Conservation (phyloP, 352 stramenopile genomes). For the Globisporangium canariense region DNA sequence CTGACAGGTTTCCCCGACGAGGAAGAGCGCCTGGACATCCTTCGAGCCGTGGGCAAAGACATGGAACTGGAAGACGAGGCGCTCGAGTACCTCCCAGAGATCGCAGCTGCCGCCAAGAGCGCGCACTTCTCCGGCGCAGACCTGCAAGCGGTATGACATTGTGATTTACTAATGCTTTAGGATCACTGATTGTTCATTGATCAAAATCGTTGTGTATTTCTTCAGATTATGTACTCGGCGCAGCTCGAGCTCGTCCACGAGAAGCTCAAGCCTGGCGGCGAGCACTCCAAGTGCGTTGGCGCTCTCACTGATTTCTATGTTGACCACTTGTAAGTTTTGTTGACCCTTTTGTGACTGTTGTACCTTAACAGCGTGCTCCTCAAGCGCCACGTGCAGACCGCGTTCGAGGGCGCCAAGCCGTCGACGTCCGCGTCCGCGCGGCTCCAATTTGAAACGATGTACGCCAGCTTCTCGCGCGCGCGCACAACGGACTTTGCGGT, state of each 20-base stretch:
- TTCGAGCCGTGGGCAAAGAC: conserved; percentile 67
- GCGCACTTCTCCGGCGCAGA: conserved; percentile 90
- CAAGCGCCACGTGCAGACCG: conserved; percentile 52
- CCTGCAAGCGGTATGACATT: conserved; percentile 81
- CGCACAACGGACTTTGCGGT: conserved; percentile 70
- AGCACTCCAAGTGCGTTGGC: conserved; percentile 44
- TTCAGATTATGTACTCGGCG: conserved; percentile 90
- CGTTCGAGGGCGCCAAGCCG: conserved; percentile 64
- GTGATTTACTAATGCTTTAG: too few relatives aligned
- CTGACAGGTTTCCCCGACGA: conserved; percentile 80
- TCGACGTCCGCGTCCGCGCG: conserved; percentile 61
- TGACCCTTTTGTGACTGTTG: too few relatives aligned
- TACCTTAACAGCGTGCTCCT: conserved; percentile 36
- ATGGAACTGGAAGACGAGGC: conserved; percentile 74
- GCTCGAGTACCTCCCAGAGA: conserved; percentile 67
- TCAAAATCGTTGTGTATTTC: background rate
- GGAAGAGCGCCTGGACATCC: conserved; percentile 76
- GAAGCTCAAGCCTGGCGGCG: conserved; percentile 70
- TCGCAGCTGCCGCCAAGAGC: conserved; percentile 68
- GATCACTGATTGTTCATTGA: background rate
- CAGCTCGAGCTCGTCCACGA: conserved; percentile 92
- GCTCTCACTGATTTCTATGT: background rate
- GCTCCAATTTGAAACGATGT: conserved; percentile 69
- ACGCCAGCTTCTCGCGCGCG: conserved; percentile 60
- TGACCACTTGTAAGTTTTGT: background rate